Evolutionary conservation across 805 yeast species (phyloP), one percentile per base, ranked within the genome.

Genomic region (Danielozyma ontarioensis): DNA sequence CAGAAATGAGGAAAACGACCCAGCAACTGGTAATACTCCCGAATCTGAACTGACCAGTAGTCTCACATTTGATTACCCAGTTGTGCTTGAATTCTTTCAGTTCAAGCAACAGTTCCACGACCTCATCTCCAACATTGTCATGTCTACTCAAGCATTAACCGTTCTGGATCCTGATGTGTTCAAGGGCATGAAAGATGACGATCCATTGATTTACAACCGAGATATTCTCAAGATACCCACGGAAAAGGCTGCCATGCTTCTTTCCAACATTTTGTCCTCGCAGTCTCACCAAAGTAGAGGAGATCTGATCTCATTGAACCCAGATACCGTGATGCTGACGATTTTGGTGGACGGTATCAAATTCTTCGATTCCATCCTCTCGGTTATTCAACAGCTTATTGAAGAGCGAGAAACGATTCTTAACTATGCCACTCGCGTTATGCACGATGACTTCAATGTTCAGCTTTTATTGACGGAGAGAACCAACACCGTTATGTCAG

Each of bases 91-190:
- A 32, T 87, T 83, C 50, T 74, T 80, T 48, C 82, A 80, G 40
- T 61, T 73, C 29, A 88, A 87, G 46, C 96, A 87, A 51, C 69
- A 72, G 6, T 53, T 84, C 17, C 89, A 86, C 53, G 76, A 81
- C 42, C 51, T 70, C 3, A 62, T 80, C 21, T 62, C 78, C 3
- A 70, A 70, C 18, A 64, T 83, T 4, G 65, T 85, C 8, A 72
- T 84, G 70, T 76, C 79, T 29, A 70, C 83, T 0, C 95, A 85
- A 50, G 66, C 77, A 10, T 57, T 84, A 8, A 81, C 93, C 0
- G 56, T 83, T 8, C 75, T 71, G 18, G 94, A 84, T 50, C 87
- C 93, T 1, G 87, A 82, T 37, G 80, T 79, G 2, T 84, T 84
- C 55, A 67, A 69, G 32, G 74, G 82, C 0, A 64, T 82, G 59